These are phyloP conservation scores for Paulownia fortunei DNA, from an alignment of 257 asterid genomes.

Conservation along the genomic window DNA sequence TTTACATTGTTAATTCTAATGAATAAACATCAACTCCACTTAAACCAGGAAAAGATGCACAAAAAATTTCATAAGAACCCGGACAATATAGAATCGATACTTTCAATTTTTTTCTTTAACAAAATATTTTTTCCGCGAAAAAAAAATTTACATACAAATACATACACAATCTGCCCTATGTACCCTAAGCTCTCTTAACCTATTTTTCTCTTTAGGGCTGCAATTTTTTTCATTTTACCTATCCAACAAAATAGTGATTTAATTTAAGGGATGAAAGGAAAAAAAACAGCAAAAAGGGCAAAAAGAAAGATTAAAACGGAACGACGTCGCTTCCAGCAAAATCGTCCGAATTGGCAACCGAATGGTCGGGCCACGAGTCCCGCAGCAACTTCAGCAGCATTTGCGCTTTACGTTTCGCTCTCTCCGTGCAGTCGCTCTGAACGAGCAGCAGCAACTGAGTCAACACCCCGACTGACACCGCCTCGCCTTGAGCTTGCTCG, in stretches of 20 bases:
- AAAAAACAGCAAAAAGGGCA: background rate
- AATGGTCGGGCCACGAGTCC: slow-evolving; percentile 81
- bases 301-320: slow-evolving; percentile 43
- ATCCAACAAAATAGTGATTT: slow-evolving; percentile 22
- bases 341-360: slow-evolving; percentile 68
- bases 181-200: slow-evolving; percentile 37
- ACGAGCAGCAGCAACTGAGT: slow-evolving; percentile 81
- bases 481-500: slow-evolving; percentile 65
- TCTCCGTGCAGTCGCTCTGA: slow-evolving; percentile 97
- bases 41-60: background rate
- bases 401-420: slow-evolving; percentile 96
- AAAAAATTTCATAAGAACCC: background rate
- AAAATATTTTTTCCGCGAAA: background rate
- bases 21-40: too few species aligned
- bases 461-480: slow-evolving; percentile 82
- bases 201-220: slow-evolving; percentile 6
- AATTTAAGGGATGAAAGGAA: background rate
- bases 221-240: background rate
- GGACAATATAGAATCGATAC: background rate
- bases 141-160: slow-evolving; percentile 44
- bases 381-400: slow-evolving; percentile 83
- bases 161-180: slow-evolving; percentile 42
- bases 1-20: too few species aligned
- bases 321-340: slow-evolving; percentile 81
- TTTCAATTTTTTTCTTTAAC: background rate